These are phyloP conservation scores for Lentinula detonsa DNA, from an alignment of 768 basidiomycete species.

Conservation along the genomic window DNA sequence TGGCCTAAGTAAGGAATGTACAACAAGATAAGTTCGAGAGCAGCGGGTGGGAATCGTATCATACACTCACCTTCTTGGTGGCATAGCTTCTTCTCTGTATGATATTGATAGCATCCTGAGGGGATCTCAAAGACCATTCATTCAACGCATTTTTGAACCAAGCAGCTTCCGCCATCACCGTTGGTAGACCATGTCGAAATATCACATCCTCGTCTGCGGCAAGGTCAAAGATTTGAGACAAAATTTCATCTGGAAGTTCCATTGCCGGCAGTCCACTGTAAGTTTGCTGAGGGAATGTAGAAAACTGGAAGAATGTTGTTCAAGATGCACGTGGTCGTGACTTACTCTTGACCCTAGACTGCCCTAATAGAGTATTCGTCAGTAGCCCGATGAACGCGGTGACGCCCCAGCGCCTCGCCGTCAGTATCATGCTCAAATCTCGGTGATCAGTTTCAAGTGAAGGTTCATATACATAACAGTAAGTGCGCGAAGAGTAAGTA, in stretches of 20 bases:
- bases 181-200: slow-evolving; percentile 55
- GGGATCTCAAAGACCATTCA: slow-evolving; percentile 53
- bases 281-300: background rate
- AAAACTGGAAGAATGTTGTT: background rate
- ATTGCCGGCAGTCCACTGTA: background rate
- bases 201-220: slow-evolving; percentile 69
- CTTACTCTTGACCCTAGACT: background rate
- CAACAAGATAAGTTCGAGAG: background rate
- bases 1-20: slow-evolving; percentile 35
- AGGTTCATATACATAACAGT: no score
- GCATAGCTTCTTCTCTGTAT: slow-evolving; percentile 56
- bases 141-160: slow-evolving; percentile 51
- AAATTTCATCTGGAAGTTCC: slow-evolving; percentile 62
- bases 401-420: no score
- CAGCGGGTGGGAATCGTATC: background rate
- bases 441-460: no score
- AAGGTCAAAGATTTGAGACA: slow-evolving; percentile 64
- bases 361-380: no score
- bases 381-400: no score
- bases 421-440: no score
- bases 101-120: slow-evolving; percentile 51
- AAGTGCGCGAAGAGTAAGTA: no score
- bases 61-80: slow-evolving; percentile 57
- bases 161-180: slow-evolving; percentile 53
- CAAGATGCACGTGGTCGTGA: background rate